A percentile compares a stretch with the other conserved stretches of the same genome.
Conservation (phyloP, 768 basidiomycete genomes). For the Russula brevipes region DNA sequence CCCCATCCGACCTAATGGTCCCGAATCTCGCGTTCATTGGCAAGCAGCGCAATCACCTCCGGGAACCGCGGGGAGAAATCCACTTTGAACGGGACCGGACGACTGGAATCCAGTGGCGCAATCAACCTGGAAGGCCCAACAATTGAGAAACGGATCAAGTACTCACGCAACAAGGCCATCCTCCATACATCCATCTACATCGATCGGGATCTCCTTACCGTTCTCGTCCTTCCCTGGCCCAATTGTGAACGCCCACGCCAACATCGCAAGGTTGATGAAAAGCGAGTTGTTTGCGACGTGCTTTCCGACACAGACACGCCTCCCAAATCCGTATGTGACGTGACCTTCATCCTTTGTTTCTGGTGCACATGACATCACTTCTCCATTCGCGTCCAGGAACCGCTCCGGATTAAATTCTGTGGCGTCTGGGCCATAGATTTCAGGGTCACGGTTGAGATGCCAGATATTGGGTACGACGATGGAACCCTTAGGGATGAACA, state of each 20-base stretch:
- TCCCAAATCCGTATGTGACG: conserved; percentile 18
- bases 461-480: conserved; percentile 12
- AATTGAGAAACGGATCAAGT: neutral
- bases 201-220: conserved; percentile 7
- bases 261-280: conserved; percentile 19
- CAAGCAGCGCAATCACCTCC: conserved; percentile 8
- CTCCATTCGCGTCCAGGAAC: conserved; percentile 3
- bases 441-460: conserved; percentile 18
- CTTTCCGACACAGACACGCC: conserved; percentile 14
- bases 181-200: conserved; percentile 16
- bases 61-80: conserved; percentile 21
- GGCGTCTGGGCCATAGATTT: conserved; percentile 10
- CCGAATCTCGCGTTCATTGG: conserved; percentile 3
- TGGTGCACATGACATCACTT: neutral
- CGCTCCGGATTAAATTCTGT: conserved; percentile 12
- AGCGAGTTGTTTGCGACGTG: conserved; percentile 19
- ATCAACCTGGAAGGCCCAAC: neutral
- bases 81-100: conserved; percentile 15
- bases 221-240: conserved; percentile 7
- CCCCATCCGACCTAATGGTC: neutral
- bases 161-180: conserved; percentile 13
- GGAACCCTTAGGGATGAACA: conserved; percentile 19
- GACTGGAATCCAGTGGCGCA: neutral
- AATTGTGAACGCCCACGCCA: conserved; percentile 6
- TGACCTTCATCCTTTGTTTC: conserved; percentile 18